Evolutionary conservation across 2,329 filamentous ascomycete genomes (phyloP).

Genomic region (Colletotrichum ledebouriae): DNA sequence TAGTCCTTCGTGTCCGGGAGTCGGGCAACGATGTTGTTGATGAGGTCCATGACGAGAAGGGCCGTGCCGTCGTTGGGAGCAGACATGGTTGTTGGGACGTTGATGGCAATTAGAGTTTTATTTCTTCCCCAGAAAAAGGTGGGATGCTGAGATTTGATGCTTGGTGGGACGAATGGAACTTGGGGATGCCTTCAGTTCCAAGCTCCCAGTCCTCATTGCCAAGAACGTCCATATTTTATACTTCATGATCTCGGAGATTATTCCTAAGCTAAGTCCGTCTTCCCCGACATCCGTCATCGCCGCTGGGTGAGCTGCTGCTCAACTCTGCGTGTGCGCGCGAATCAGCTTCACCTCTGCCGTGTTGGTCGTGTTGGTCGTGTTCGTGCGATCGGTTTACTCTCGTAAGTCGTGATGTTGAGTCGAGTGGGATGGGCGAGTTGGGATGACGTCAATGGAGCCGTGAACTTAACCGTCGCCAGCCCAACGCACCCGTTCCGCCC

Average conservation of each 20-base stretch:
- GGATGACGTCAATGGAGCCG: background rate
- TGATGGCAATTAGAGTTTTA: background rate
- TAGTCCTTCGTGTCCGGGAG: background rate
- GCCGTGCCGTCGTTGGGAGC: background rate
- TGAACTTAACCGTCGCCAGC: too few relatives aligned
- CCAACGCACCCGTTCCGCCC: too few relatives aligned
- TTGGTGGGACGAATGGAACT: too few relatives aligned
- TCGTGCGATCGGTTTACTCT: too few relatives aligned
- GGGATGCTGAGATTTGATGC: background rate
- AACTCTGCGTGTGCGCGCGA: background rate
- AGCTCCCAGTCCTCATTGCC: background rate
- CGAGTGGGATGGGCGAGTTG: background rate
- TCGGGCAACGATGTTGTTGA: background rate
- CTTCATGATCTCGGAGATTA: conserved; percentile 6
- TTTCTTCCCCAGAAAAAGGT: background rate
- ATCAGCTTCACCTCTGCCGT: background rate
- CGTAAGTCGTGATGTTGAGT: too few relatives aligned
- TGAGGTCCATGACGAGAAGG: conserved; percentile 15
- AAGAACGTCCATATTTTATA: conserved; percentile 9
- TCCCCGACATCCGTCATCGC: conserved; percentile 1
- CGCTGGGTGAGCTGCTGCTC: background rate
- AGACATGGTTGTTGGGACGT: background rate
- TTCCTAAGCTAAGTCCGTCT: background rate
- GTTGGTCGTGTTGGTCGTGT: too few relatives aligned
- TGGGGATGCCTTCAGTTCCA: too few relatives aligned